A percentile compares a stretch with the other conserved stretches of the same genome.
Evolutionary conservation across 768 basidiomycete genomes (phyloP).

Genomic region (Cystoderma amianthinum): DNA sequence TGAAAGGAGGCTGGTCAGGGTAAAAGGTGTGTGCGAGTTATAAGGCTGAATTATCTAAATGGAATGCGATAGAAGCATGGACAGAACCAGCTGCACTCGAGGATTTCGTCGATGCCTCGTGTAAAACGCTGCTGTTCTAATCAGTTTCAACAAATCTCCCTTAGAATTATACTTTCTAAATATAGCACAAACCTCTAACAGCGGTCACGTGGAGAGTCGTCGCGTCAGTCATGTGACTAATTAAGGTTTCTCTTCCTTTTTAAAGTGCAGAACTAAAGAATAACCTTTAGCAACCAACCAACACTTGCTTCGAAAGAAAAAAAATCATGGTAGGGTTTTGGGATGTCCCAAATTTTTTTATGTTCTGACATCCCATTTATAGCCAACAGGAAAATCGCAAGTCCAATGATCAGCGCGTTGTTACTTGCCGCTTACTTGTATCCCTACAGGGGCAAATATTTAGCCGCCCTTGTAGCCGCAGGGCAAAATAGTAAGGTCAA

Average conservation of each 20-base stretch:
- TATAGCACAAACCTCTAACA: background rate
- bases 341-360: background rate
- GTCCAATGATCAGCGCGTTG: no score
- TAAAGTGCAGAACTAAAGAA: no score
- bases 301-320: no score
- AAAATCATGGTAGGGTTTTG: conserved; percentile 16
- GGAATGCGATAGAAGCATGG: conserved; percentile 1
- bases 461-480: no score
- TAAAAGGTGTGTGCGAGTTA: no score
- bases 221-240: conserved; percentile 11
- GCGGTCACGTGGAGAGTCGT: conserved; percentile 12
- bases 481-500: no score
- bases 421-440: no score
- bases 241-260: background rate
- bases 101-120: background rate
- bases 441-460: no score
- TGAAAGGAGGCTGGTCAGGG: background rate
- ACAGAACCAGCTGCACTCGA: background rate
- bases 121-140: no score
- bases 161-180: no score
- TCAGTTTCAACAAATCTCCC: no score
- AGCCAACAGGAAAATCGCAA: conserved; percentile 54
- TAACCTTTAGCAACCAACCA: no score
- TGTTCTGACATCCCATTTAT: conserved; percentile 5
- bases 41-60: background rate